Evolutionary conservation across 257 asterid species (phyloP), one percentile per base, ranked within the genome.

Genomic region (Osmanthus fragrans): DNA sequence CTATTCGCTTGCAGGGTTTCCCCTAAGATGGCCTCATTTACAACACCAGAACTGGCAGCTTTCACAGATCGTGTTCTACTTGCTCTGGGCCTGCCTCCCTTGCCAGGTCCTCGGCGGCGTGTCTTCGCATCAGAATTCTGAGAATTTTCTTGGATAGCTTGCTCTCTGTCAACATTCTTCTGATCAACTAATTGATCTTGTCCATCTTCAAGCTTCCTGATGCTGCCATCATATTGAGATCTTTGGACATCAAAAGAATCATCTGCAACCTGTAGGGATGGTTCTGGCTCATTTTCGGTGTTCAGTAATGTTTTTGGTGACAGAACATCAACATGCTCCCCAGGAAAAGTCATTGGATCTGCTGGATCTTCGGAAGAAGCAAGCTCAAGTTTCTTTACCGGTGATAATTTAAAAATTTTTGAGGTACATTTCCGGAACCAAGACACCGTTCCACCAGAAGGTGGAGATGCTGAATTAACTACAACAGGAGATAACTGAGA

Each of bases 341-440:
- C 75, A 32, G 86, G 75, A 73, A 49, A 80, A 71, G 90, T 71
- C 2, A 83, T 30, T 21, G 74, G 81, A 69, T 76, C 90, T 23
- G 72, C 73, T 70, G 77, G 83, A 80, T 79, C 87, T 68, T 77
- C 83, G 47, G 86, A 85, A 77, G 75, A 73, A 79, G 85, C 88
- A 73, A 84, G 85, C 76, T 89, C 95, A 70, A 76, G 85, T 47
- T 82, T 90, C 88, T 88, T 94, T 77, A 91, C 91, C 13, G 99
- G 96, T 23, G 99, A 96, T 45, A 92, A 82, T 73, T 83, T 90
- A 68, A 93, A 88, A 72, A 96, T 87, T 84, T 82, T 95, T 19
- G 99, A 81, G 37, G 98, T 94, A 79, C 98, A 96, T 77, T 89
- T 96, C 37, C 91, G 90, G 58, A 96, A 84, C 98, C 98, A 96